Conservation (phyloP, 2,329 filamentous ascomycete genomes). For the Talaromyces sp. region DNA sequence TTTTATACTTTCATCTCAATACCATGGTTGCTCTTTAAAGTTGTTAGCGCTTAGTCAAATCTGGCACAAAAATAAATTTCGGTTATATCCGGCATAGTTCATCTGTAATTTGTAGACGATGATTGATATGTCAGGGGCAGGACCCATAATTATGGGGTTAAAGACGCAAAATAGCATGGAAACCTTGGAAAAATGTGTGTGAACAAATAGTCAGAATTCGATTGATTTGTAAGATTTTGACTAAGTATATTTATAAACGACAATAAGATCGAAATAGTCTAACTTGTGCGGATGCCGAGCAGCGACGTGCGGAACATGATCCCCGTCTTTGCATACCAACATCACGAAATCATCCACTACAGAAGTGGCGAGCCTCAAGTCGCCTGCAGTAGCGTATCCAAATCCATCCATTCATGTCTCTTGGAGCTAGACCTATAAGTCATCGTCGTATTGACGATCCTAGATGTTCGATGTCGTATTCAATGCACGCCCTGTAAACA, state of each 20-base stretch:
- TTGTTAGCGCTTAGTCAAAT: too few species aligned
- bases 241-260: not conserved
- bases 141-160: not conserved
- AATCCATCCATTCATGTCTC: not conserved
- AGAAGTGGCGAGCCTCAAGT: not conserved
- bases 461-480: not conserved
- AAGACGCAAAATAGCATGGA: too few species aligned
- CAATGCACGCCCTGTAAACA: not conserved
- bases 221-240: not conserved
- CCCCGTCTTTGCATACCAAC: not conserved
- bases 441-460: not conserved
- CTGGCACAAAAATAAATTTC: too few species aligned
- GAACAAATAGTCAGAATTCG: not conserved
- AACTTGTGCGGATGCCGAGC: not conserved
- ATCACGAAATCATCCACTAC: not conserved
- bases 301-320: not conserved
- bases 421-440: not conserved
- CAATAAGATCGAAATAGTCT: not conserved
- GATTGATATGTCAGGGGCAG: not conserved
- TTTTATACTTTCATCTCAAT: too few species aligned
- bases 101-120: too few species aligned
- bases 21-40: too few species aligned
- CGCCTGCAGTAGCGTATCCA: not conserved
- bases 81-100: too few species aligned
- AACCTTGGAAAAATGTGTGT: too few species aligned